phyloP scores from a whole-genome alignment of 2,329 filamentous ascomycete genomes.

The Chaetomium sp. region DNA sequence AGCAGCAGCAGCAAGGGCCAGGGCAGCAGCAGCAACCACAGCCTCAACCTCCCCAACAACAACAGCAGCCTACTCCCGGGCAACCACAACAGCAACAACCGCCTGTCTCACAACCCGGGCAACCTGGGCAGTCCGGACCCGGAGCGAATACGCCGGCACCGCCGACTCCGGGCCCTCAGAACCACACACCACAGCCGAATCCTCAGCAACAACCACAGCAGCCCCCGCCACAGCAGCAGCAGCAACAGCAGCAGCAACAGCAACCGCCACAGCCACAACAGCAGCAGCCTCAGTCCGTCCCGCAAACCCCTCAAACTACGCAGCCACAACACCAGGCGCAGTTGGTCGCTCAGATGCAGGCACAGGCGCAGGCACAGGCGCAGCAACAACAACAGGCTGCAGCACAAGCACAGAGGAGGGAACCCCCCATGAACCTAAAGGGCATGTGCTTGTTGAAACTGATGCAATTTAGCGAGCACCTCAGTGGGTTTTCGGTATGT shows the following conservation, averaged over 20 bases:
- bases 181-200: constrained; percentile 43
- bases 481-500: constrained; percentile 60
- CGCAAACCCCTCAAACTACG: constrained; percentile 45
- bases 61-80: background rate
- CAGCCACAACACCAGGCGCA: constrained; percentile 46
- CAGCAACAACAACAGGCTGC: constrained; percentile 35
- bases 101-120: constrained; percentile 42
- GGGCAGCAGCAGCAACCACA: constrained; percentile 3
- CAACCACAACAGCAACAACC: constrained; percentile 31
- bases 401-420: constrained; percentile 49
- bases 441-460: constrained; percentile 61
- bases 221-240: background rate
- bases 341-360: constrained; percentile 45
- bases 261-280: constrained; percentile 29
- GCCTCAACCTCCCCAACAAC: background rate
- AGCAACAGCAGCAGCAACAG: background rate
- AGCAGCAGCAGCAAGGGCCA: background rate
- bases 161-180: constrained; percentile 43
- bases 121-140: constrained; percentile 19
- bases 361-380: constrained; percentile 46
- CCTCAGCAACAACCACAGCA: constrained; percentile 41
- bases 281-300: constrained; percentile 42
- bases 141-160: constrained; percentile 40
- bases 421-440: constrained; percentile 48
- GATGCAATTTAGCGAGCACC: constrained; percentile 63